Conservation (phyloP, 2,329 filamentous ascomycete genomes). For the Cadophora sp. region DNA sequence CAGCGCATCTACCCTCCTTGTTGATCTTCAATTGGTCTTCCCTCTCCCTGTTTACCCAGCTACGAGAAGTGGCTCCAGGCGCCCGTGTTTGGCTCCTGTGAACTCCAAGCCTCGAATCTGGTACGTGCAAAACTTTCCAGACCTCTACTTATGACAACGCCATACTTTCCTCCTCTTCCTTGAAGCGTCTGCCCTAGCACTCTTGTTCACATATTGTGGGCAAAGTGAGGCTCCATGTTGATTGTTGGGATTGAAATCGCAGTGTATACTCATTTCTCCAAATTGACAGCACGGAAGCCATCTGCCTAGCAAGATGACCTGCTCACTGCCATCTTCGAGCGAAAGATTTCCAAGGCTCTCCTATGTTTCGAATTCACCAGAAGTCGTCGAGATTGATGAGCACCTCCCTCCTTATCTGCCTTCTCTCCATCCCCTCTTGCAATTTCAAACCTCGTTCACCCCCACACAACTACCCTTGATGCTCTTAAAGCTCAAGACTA, state of each 20-base stretch:
- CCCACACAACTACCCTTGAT: not conserved
- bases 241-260: not conserved
- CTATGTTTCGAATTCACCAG: not conserved
- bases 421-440: too few relatives aligned
- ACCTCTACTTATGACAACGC: not conserved
- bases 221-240: not conserved
- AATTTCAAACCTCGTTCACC: not conserved
- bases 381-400: not conserved
- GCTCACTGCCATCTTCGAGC: not conserved
- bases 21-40: constrained; percentile 1
- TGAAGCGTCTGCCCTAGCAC: not conserved
- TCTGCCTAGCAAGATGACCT: too few relatives aligned
- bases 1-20: not conserved
- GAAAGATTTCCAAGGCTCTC: not conserved
- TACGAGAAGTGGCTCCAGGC: constrained; percentile 9
- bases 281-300: too few relatives aligned
- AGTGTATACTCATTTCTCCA: not conserved
- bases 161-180: not conserved
- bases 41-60: not conserved
- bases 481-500: not conserved
- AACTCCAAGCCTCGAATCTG: not conserved
- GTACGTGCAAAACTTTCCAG: not conserved
- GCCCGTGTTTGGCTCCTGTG: constrained; percentile 15
- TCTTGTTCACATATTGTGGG: not conserved
- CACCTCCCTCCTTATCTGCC: not conserved